These are phyloP conservation scores for Sesbania bispinosa DNA, from an alignment of 306 rosid genomes.

Conservation along the genomic window DNA sequence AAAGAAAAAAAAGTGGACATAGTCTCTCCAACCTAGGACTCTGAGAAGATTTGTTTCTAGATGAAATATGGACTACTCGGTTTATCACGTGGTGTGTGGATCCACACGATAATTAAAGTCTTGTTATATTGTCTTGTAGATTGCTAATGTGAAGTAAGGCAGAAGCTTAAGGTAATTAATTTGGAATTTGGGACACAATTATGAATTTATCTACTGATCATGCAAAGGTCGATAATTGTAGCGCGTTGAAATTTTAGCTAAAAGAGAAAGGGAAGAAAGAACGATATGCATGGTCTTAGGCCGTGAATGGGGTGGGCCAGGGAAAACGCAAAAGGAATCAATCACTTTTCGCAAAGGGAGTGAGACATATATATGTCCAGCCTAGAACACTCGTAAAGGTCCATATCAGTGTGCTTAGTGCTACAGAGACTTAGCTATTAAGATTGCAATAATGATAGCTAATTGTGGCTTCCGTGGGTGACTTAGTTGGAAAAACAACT, in stretches of 20 bases:
- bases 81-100: constrained; percentile 16
- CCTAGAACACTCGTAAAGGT: constrained; percentile 52
- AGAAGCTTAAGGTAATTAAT: constrained; percentile 1
- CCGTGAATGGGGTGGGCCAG: constrained; percentile 22
- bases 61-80: not conserved
- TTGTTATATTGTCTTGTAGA: not conserved
- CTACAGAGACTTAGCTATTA: constrained; percentile 56
- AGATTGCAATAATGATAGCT: constrained; percentile 41
- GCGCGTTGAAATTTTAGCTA: not conserved
- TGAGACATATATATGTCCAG: constrained; percentile 40
- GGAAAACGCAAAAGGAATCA: constrained; percentile 30
- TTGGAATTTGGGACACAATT: not conserved
- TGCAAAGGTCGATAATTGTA: not conserved
- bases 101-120: not conserved
- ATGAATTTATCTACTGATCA: not conserved
- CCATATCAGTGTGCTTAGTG: constrained; percentile 12
- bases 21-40: too few relatives aligned
- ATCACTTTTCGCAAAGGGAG: constrained; percentile 46
- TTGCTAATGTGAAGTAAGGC: not conserved
- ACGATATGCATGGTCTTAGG: not conserved
- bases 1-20: too few relatives aligned
- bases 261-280: not conserved
- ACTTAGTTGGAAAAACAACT: constrained; percentile 19
- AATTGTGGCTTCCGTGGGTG: constrained; percentile 21
- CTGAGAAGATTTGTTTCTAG: too few relatives aligned